These are phyloP conservation scores for Clavariopsis aquatica DNA, from an alignment of 495 filamentous ascomycete species.

Conservation along the genomic window DNA sequence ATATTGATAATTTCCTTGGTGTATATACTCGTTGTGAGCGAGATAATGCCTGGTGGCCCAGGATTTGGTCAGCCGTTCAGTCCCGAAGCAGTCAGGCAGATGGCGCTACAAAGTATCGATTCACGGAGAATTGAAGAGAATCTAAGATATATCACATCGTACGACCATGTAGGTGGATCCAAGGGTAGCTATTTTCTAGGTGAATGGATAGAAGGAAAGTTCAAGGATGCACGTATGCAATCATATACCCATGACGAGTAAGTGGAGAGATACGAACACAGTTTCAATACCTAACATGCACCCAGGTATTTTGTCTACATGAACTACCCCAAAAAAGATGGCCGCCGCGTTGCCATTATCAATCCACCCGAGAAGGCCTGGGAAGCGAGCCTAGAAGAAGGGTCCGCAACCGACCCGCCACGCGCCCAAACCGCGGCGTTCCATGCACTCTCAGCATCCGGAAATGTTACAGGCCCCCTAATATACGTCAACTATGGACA, in stretches of 20 bases:
- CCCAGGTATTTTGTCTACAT: constrained; percentile 67
- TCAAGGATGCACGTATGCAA: constrained; percentile 69
- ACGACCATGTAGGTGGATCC: constrained; percentile 86
- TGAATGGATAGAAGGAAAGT: constrained; percentile 75
- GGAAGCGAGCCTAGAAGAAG: constrained; percentile 85
- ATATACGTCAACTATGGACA: constrained; percentile 94
- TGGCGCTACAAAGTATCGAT: constrained; percentile 69
- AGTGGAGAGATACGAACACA: neutral
- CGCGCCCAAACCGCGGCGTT: constrained; percentile 69
- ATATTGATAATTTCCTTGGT: constrained; percentile 71
- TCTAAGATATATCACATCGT: constrained; percentile 69
- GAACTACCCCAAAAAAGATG: constrained; percentile 80
- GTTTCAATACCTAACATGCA: constrained; percentile 3
- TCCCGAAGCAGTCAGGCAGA: constrained; percentile 67
- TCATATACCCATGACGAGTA: constrained; percentile 64
- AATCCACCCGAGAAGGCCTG: constrained; percentile 68
- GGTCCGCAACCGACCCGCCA: constrained; percentile 54
- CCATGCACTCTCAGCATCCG: constrained; percentile 85
- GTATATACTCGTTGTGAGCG: constrained; percentile 81
- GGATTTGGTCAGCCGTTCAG: constrained; percentile 54
- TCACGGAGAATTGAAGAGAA: constrained; percentile 66
- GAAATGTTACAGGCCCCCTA: constrained; percentile 87
- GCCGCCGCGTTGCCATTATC: constrained; percentile 78
- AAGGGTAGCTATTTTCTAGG: constrained; percentile 83
- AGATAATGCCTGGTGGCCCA: constrained; percentile 62